Conservation (phyloP, 208 protist genomes). For the Trypanosomatidae sp. region DNA sequence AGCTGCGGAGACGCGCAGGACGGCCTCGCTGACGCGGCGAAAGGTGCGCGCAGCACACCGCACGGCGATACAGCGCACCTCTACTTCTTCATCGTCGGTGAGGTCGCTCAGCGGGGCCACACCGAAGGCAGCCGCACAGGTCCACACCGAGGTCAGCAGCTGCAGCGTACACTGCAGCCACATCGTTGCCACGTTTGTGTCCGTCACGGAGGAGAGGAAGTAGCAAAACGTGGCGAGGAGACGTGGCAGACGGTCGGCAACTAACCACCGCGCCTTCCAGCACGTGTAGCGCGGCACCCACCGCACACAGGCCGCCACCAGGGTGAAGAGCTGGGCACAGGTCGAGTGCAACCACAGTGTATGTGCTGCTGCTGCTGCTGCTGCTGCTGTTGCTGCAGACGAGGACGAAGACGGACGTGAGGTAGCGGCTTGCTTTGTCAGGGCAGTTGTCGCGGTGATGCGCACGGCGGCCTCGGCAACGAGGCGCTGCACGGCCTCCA, state of each 20-base stretch:
- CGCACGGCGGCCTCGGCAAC: conserved; percentile 41
- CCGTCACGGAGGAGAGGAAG: conserved; percentile 30
- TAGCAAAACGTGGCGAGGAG: conserved; percentile 39
- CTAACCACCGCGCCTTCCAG: conserved; percentile 71
- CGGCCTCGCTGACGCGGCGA: conserved; percentile 28
- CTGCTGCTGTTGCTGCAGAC: not conserved
- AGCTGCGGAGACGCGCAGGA: conserved; percentile 29
- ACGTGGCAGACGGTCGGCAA: conserved; percentile 44
- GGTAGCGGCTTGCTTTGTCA: too few species aligned
- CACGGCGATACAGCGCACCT: conserved; percentile 51
- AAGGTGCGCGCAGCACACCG: conserved; percentile 39
- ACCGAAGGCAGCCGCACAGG: conserved; percentile 13
- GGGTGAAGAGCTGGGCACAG: conserved; percentile 32
- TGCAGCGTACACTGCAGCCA: conserved; percentile 22
- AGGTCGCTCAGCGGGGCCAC: conserved; percentile 23
- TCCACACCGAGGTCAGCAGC: conserved; percentile 33
- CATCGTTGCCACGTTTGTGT: not conserved
- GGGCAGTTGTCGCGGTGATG: conserved; percentile 5
- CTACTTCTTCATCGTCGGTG: conserved; percentile 56
- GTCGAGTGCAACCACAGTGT: not conserved
- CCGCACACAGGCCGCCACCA: conserved; percentile 44
- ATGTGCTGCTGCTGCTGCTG: not conserved
- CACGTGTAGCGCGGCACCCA: conserved; percentile 38
- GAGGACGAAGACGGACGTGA: not conserved
- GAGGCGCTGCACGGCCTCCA: conserved; percentile 49